These are phyloP conservation scores for Leptomonas seymouri DNA, from an alignment of 208 protist species.

Conservation along the genomic window DNA sequence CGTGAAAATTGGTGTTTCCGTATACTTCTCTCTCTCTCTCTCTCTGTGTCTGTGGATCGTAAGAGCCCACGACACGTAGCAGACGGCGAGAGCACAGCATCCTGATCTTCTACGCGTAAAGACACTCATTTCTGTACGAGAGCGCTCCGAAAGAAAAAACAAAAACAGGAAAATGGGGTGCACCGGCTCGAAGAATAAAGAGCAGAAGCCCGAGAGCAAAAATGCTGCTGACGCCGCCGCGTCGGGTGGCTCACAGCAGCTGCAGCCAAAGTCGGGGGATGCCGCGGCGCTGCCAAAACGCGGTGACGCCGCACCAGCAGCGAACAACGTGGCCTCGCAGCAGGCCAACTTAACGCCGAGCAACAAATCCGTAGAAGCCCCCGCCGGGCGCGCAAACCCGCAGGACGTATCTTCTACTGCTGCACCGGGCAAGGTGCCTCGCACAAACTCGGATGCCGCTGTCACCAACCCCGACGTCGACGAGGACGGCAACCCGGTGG, in stretches of 20 bases:
- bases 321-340: not conserved
- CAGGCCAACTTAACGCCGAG: slow-evolving; percentile 13
- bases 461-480: slow-evolving; percentile 33
- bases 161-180: slow-evolving; percentile 55
- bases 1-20: not conserved
- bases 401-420: slow-evolving; percentile 32
- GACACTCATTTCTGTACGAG: not conserved
- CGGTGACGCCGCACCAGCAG: slow-evolving; percentile 3
- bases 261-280: slow-evolving; percentile 16
- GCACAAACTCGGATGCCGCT: slow-evolving; percentile 15
- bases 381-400: slow-evolving; percentile 25
- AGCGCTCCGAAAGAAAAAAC: slow-evolving; percentile 11
- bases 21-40: not conserved
- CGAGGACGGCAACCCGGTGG: slow-evolving; percentile 59
- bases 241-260: slow-evolving; percentile 10
- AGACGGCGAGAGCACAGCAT: too few relatives aligned
- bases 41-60: not conserved
- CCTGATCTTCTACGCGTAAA: not conserved
- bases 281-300: not conserved
- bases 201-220: slow-evolving; percentile 12
- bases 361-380: slow-evolving; percentile 26
- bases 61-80: not conserved
- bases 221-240: slow-evolving; percentile 10
- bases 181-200: slow-evolving; percentile 50
- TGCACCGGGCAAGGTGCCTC: slow-evolving; percentile 25